Evolutionary conservation across 768 basidiomycete genomes (phyloP), one percentile per base, ranked within the genome.

Genomic region (Kwoniella europaea): DNA sequence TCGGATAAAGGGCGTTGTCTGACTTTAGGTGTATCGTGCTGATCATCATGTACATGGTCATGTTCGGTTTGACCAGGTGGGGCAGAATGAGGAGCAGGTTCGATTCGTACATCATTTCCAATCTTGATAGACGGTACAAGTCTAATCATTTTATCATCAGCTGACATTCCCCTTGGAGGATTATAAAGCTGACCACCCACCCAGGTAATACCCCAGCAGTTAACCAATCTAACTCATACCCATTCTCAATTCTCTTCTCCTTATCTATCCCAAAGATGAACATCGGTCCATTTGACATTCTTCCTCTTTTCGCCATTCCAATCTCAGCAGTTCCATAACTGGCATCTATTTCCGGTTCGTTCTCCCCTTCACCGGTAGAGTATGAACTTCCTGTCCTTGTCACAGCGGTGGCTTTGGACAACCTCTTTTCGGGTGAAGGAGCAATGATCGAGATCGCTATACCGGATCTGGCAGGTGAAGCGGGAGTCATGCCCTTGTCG

Each of bases 191-290:
- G 41, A 54, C 3, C 12, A 70, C 77, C 64, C 53, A 76, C 77
- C 65, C 63, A 12, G 76, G 76, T n/a, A 79, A 56, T 3, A 79
- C 72, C 0, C 73, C 71, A 2, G 73, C 73, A 53, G 76, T 74
- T 55, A 79, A 18, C 79, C 79, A 79, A 60, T 79, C 76, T 20
- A 79, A 62, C 35, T 77, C 78, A 53, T 75, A 74, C 4, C 65
- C 72, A 24, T 71, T 64, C 24, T n/a, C 59, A 24, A 44, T 18
- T 3, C 15, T 22, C 56, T 41, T 24, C 42, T 24, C 59, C 24
- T 64, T 59, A 16, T 52, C 57, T 24, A 55, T 44, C 3, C 68
- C 65, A 24, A 74, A 77, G n/a, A 76, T 61, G 57, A 72, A 77
- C 20, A 68, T 73, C 18, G 79, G 79, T 43, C 76, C 71, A 35